Evolutionary conservation across 768 basidiomycete genomes (phyloP).

Genomic region (Pluteus cervinus): DNA sequence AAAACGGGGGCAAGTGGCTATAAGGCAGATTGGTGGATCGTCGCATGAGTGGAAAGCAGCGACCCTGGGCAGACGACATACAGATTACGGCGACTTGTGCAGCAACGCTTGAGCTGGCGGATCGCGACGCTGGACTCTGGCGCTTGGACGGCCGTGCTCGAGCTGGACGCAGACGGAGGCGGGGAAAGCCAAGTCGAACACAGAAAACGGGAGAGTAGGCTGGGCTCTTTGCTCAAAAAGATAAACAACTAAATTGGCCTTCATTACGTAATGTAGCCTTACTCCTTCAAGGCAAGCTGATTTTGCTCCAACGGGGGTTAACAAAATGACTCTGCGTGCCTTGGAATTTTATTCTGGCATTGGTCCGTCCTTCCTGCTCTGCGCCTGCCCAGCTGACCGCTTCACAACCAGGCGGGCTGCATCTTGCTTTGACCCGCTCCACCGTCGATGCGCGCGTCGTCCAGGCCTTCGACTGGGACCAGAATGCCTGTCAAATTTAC

Average conservation of each 20-base stretch:
- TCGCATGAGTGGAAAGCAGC: too few species aligned
- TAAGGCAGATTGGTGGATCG: too few species aligned
- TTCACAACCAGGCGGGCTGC: conserved; percentile 54
- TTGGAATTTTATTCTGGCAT: conserved; percentile 81
- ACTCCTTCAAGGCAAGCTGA: conserved; percentile 1
- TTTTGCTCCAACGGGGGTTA: neutral
- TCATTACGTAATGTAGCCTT: conserved; percentile 7
- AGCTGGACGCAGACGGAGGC: neutral
- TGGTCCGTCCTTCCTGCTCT: conserved; percentile 31
- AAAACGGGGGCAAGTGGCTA: too few species aligned
- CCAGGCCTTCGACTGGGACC: conserved; percentile 83
- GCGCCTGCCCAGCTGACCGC: neutral
- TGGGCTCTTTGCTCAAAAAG: neutral
- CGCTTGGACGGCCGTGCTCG: too few species aligned
- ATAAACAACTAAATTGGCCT: neutral
- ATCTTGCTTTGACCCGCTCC: conserved; percentile 57
- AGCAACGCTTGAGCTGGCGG: too few species aligned
- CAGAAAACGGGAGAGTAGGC: conserved; percentile 1
- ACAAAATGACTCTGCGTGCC: conserved; percentile 24
- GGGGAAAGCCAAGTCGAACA: neutral
- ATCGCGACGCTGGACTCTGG: too few species aligned
- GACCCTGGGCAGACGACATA: too few species aligned
- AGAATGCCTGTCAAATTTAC: conserved; percentile 66
- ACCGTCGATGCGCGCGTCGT: conserved; percentile 39
- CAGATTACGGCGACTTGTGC: too few species aligned